These are phyloP conservation scores for Abrus precatorius DNA, from an alignment of 306 rosid genomes.

Conservation along the genomic window DNA sequence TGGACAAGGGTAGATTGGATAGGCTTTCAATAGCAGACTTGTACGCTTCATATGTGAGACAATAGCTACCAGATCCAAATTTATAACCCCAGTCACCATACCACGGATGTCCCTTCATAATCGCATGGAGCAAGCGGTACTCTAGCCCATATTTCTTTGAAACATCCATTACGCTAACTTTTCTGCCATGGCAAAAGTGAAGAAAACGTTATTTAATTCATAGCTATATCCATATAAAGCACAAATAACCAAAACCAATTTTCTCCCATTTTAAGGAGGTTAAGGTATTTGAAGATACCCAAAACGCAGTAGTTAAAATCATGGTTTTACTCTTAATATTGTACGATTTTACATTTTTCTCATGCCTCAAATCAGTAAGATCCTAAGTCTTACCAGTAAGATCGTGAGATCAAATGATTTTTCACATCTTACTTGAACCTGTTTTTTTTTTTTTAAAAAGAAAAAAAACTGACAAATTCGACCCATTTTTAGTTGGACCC, in stretches of 20 bases:
- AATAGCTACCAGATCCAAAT: slow-evolving; percentile 96
- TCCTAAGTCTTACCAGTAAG: too few species aligned
- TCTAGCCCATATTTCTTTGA: slow-evolving; percentile 93
- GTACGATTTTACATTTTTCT: too few species aligned
- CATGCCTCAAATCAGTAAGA: too few species aligned
- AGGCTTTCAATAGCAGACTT: slow-evolving; percentile 73
- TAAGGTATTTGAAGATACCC: slow-evolving; percentile 21
- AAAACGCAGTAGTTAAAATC: too few species aligned
- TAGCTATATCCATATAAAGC: slow-evolving; percentile 22
- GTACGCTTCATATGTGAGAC: slow-evolving; percentile 78
- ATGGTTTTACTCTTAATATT: too few species aligned
- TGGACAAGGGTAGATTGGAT: slow-evolving; percentile 74
- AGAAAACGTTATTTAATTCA: slow-evolving; percentile 28
- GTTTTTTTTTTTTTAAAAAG: too few species aligned
- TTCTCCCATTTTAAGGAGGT: slow-evolving; percentile 19
- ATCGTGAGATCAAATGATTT: too few species aligned
- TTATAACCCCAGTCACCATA: slow-evolving; percentile 96
- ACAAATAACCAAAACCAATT: slow-evolving; percentile 29
- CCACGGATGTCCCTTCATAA: slow-evolving; percentile 84
- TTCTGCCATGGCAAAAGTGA: slow-evolving; percentile 59
- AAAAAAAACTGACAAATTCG: too few species aligned
- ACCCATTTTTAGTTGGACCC: too few species aligned
- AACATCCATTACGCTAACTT: slow-evolving; percentile 97
- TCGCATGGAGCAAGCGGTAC: slow-evolving; percentile 89
- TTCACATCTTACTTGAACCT: too few species aligned